Evolutionary conservation across 2,329 filamentous ascomycete species (phyloP).

Genomic region (Colletotrichum spaethianum): DNA sequence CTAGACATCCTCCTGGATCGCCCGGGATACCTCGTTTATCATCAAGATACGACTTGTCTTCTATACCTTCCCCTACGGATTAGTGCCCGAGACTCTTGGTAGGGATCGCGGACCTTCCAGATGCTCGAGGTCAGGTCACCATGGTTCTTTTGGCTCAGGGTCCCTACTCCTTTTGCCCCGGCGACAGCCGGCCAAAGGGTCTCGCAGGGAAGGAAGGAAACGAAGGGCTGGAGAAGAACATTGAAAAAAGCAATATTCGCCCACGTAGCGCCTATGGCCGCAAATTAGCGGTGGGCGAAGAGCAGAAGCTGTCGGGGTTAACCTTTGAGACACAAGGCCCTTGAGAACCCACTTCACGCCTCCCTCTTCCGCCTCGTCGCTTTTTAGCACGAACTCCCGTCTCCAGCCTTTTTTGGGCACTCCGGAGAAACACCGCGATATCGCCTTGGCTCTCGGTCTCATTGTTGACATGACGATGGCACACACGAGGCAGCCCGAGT

Average conservation of each 20-base stretch:
- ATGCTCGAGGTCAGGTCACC: neutral
- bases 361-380: slow-evolving; percentile 23
- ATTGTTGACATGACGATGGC: neutral
- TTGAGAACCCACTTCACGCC: slow-evolving; percentile 21
- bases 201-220: neutral
- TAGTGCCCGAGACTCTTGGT: slow-evolving; percentile 9
- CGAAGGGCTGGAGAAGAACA: neutral
- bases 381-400: slow-evolving; percentile 18
- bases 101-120: neutral
- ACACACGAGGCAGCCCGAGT: neutral
- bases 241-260: slow-evolving; percentile 29
- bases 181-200: neutral
- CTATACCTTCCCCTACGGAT: slow-evolving; percentile 24
- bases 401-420: slow-evolving; percentile 18
- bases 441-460: slow-evolving; percentile 10
- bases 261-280: slow-evolving; percentile 18
- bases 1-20: neutral
- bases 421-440: slow-evolving; percentile 24
- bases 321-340: slow-evolving; percentile 30
- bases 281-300: slow-evolving; percentile 37
- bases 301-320: slow-evolving; percentile 16
- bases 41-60: neutral
- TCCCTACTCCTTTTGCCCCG: neutral
- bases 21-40: slow-evolving; percentile 6
- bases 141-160: neutral